Percentiles rank a stretch among this genome's conserved stretches.
Evolutionary conservation across 192 early-diverging fungal genomes (phyloP).

Genomic region (Linnemannia schmuckeri): DNA sequence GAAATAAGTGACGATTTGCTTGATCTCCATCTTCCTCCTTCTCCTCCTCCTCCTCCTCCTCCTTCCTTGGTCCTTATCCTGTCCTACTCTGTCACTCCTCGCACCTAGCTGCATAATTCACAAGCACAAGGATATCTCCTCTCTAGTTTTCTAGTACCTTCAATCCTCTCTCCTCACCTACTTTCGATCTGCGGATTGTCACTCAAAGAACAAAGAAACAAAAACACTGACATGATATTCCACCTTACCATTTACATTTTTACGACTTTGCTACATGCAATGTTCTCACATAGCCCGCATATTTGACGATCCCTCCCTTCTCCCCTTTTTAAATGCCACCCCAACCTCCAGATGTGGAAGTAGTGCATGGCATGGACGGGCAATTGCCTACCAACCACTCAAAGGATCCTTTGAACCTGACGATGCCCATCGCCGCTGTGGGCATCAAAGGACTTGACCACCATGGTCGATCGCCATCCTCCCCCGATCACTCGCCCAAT

Average conservation of each 20-base stretch:
- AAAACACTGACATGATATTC: not conserved
- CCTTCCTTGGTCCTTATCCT: not conserved
- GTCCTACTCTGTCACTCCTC: not conserved
- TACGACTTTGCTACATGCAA: not conserved
- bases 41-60: not conserved
- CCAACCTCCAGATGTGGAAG: slow-evolving; percentile 22
- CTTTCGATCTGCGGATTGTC: no score
- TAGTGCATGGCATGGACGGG: slow-evolving; percentile 1
- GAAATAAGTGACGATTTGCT: not conserved
- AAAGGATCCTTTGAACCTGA: slow-evolving; percentile 10
- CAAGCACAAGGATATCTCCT: not conserved
- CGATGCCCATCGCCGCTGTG: not conserved
- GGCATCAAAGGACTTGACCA: not conserved
- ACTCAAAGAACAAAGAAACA: no score
- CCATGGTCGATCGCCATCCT: not conserved
- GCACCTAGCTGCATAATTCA: not conserved
- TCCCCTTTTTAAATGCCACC: slow-evolving; percentile 20
- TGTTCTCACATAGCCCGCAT: not conserved
- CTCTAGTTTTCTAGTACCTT: no score
- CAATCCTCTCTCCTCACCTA: no score
- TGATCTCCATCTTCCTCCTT: not conserved
- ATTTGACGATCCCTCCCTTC: not conserved
- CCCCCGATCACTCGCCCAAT: not conserved
- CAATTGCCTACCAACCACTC: not conserved
- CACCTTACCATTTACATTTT: not conserved